Evolutionary conservation across 2,329 filamentous ascomycete species (phyloP).

Genomic region (Aspergillus sp.): DNA sequence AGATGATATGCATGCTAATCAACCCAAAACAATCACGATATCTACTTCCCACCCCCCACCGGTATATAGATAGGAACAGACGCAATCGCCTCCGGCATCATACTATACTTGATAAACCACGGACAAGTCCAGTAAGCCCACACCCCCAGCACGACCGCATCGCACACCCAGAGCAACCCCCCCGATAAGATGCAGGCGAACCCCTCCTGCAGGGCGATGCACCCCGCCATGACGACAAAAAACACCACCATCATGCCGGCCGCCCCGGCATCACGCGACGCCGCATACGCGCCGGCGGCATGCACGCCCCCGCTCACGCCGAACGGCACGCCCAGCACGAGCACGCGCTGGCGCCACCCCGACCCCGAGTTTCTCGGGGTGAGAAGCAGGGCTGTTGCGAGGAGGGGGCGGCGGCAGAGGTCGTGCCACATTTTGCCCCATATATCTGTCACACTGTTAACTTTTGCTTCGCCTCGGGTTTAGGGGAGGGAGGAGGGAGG

Average conservation of each 20-base stretch:
- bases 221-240: conserved; percentile 13
- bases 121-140: conserved; percentile 17
- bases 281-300: conserved; percentile 13
- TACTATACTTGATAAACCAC: conserved; percentile 17
- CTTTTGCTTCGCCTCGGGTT: neutral
- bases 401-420: conserved; percentile 15
- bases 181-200: too few relatives aligned
- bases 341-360: too few relatives aligned
- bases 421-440: conserved; percentile 21
- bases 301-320: conserved; percentile 13
- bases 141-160: conserved; percentile 7
- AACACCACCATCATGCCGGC: conserved; percentile 17
- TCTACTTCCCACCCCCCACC: neutral
- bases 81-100: conserved; percentile 14
- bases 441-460: conserved; percentile 9
- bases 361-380: conserved; percentile 1
- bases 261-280: conserved; percentile 5
- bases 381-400: conserved; percentile 8
- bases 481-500: too few relatives aligned
- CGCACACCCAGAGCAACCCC: neutral
- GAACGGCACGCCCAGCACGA: conserved; percentile 10
- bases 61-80: conserved; percentile 3
- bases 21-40: too few relatives aligned
- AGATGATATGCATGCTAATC: too few relatives aligned
- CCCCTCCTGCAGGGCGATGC: conserved; percentile 13